These are phyloP conservation scores for Colletotrichum magnum DNA, from an alignment of 2,329 filamentous ascomycete species.

Conservation along the genomic window DNA sequence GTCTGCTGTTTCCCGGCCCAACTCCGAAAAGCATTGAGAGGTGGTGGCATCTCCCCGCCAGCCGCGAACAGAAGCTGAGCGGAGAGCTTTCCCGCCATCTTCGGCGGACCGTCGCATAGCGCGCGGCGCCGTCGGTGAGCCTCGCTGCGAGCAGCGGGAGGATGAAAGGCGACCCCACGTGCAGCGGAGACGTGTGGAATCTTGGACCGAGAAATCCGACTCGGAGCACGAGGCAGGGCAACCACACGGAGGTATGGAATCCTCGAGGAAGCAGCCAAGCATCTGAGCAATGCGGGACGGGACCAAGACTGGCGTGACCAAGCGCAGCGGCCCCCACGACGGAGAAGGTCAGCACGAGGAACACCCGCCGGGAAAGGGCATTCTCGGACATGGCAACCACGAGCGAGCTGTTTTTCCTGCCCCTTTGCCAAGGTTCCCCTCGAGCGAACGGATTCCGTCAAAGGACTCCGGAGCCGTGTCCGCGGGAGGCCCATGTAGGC, in stretches of 20 bases:
- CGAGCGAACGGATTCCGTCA: background rate
- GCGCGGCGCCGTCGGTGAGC: background rate
- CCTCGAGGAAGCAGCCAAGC: too few relatives aligned
- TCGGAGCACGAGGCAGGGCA: background rate
- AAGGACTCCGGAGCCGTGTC: background rate
- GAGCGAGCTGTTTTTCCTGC: background rate
- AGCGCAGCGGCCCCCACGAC: slow-evolving; percentile 21
- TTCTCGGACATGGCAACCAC: background rate
- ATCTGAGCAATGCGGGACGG: slow-evolving; percentile 6
- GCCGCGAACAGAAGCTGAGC: slow-evolving; percentile 18
- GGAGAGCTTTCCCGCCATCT: slow-evolving; percentile 1
- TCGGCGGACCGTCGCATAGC: slow-evolving; percentile 11
- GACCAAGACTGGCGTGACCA: slow-evolving; percentile 20
- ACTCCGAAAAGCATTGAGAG: background rate
- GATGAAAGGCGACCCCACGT: slow-evolving; percentile 12
- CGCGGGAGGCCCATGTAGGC: background rate
- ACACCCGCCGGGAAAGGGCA: background rate
- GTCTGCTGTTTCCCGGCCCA: background rate
- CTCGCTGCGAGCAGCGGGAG: slow-evolving; percentile 3
- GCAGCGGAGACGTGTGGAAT: slow-evolving; percentile 15
- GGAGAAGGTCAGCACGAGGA: background rate
- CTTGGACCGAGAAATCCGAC: background rate
- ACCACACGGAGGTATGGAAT: background rate
- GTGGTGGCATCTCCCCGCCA: background rate
- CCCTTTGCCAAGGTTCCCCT: background rate